Percentiles rank a stretch among this genome's conserved stretches.
These are phyloP conservation scores for Pseudisothecium myosuroides DNA, from an alignment of 225 moss, liverwort and hornwort genomes.

Conservation along the genomic window DNA sequence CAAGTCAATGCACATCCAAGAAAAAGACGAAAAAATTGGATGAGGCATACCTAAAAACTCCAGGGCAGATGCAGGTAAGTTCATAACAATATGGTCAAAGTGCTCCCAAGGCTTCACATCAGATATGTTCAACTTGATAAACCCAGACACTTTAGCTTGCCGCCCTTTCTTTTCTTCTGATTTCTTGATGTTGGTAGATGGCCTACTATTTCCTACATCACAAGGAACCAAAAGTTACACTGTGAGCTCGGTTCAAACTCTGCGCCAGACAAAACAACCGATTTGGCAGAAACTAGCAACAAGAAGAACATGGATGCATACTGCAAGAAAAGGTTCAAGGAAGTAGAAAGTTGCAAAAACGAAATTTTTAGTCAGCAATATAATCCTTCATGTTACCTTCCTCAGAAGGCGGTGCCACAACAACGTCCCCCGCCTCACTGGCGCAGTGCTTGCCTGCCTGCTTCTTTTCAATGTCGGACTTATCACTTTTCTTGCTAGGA, in stretches of 20 bases:
- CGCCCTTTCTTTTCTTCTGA: constrained; percentile 19
- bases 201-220: not conserved
- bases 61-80: constrained; percentile 88
- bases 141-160: constrained; percentile 4
- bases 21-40: not conserved
- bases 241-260: not conserved
- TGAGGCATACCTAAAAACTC: constrained; percentile 69
- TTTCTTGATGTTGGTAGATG: constrained; percentile 9
- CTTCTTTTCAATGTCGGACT: constrained; percentile 2
- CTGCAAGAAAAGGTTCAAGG: not conserved
- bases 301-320: not conserved
- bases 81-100: constrained; percentile 92
- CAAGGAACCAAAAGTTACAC: not conserved
- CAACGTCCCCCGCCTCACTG: not conserved
- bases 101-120: constrained; percentile 70
- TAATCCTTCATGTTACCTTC: not conserved
- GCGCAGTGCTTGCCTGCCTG: not conserved
- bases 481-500: not conserved
- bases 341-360: not conserved
- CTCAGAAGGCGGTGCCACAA: not conserved
- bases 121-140: not conserved
- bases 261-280: not conserved
- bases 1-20: not conserved
- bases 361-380: not conserved
- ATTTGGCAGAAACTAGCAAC: not conserved